A percentile compares a stretch with the other conserved stretches of the same genome.
Conservation (phyloP, 495 filamentous ascomycete genomes). For the Schizothecium vesticola region DNA sequence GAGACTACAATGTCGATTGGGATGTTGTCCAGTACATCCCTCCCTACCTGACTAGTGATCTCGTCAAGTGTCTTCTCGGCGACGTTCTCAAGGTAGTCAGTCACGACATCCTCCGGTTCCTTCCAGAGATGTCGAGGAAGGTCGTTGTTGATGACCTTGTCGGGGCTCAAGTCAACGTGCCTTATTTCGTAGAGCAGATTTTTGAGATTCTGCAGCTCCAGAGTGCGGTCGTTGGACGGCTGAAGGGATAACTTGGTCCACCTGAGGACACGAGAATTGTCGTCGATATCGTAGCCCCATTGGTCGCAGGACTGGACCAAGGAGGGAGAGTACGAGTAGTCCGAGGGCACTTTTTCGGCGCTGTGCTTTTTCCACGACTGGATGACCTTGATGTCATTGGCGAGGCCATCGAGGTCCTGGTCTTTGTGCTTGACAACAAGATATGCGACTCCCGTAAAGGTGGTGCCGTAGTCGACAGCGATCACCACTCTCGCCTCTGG, state of each 20-base stretch:
- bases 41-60: slow-evolving; percentile 11
- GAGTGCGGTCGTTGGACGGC: slow-evolving; percentile 7
- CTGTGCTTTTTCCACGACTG: slow-evolving; percentile 20
- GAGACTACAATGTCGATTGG: slow-evolving; percentile 31
- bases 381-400: slow-evolving; percentile 21
- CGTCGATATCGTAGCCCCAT: slow-evolving; percentile 33
- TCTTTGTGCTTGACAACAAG: slow-evolving; percentile 14
- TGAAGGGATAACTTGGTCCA: slow-evolving; percentile 33
- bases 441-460: slow-evolving; percentile 24
- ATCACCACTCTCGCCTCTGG: slow-evolving; percentile 24
- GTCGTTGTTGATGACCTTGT: slow-evolving; percentile 16
- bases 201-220: slow-evolving; percentile 15
- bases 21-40: slow-evolving; percentile 12
- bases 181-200: slow-evolving; percentile 19
- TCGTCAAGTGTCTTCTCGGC: slow-evolving; percentile 20
- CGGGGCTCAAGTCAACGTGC: slow-evolving; percentile 12
- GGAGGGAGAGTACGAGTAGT: slow-evolving; percentile 26
- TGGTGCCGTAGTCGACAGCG: slow-evolving; percentile 36
- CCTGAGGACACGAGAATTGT: slow-evolving; percentile 24
- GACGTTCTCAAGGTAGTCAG: slow-evolving; percentile 27
- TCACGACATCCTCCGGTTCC: slow-evolving; percentile 28
- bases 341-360: slow-evolving; percentile 27
- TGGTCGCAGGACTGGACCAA: slow-evolving; percentile 18
- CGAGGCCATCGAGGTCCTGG: slow-evolving; percentile 11
- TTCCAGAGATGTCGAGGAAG: slow-evolving; percentile 28